Evolutionary conservation across 2,329 filamentous ascomycete genomes (phyloP), one percentile per base, ranked within the genome.

Genomic region (Zymoseptoria tritici): DNA sequence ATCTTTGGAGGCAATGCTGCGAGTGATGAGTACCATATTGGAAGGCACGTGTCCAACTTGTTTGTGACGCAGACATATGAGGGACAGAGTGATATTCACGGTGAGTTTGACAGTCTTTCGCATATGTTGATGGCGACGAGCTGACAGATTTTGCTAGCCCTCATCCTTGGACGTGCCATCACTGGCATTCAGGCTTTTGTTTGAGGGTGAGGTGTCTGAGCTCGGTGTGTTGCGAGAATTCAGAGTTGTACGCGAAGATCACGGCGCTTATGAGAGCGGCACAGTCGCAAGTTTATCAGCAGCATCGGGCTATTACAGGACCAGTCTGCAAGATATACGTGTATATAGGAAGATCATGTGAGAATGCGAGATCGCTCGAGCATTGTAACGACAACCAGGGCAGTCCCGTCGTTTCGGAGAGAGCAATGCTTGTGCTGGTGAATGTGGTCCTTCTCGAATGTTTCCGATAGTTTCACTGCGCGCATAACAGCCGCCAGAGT

Each of bases 11-110:
- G 94, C 29, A 99, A 99, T 72, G 94, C 94, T n/a, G 91, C 94
- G 55, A 96, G 91, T 71, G 94, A 99, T 70, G 94, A 99, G 78
- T 99, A 97, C 72, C 86, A 86, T 63, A 97, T 99, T 71, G 94
- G 91, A 16, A 85, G 94, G 64, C 94, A 97, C 78, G 94, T 97
- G 60, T 88, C 93, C 59, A 99, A 99, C 74, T 76, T 99, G 64
- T 99, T 95, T 75, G 94, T 99, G 57, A 95, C 93, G 57, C 93
- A 97, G 78, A 97, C 93, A 1, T 99, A 99, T 69, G 94, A 99
- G 78, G 94, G 94, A 21, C 94, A 97, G 77, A 97, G 92, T 72
- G 94, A 97, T 76, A 97, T 97, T 73, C 94, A 97, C 75, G 85
- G 91, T 93, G 78, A 83, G 89, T 84, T 58, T 52, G 56, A 21